Conservation (phyloP, 805 yeast species). For the Candida silvatica region DNA sequence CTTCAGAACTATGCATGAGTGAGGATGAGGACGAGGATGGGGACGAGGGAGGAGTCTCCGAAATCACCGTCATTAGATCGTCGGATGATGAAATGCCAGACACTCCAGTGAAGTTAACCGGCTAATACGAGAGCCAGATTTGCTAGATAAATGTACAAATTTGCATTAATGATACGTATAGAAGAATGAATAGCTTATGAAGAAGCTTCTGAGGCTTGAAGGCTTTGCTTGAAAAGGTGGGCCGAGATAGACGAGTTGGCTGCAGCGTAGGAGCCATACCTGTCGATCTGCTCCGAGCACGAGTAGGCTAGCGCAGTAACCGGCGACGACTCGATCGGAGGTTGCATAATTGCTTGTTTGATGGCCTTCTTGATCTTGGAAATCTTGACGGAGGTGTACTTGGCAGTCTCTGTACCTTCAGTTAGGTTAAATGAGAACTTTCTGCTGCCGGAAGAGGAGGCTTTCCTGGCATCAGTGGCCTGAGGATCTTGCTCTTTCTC, state of each 20-base stretch:
- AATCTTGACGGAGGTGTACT: conserved; percentile 8
- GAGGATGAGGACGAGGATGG: too few relatives aligned
- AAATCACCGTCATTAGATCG: too few relatives aligned
- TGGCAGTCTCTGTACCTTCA: conserved; percentile 9
- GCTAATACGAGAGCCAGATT: too few relatives aligned
- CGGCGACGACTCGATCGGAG: conserved; percentile 9
- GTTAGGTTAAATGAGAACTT: conserved; percentile 5
- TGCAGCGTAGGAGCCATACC: conserved; percentile 2
- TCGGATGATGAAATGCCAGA: too few relatives aligned
- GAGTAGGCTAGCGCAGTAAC: conserved; percentile 2
- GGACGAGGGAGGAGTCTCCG: too few relatives aligned
- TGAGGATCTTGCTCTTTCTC: not conserved
- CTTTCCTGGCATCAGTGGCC: too few relatives aligned
- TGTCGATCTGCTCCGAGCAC: conserved; percentile 1
- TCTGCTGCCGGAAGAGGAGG: conserved; percentile 2
- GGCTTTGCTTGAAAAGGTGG: conserved; percentile 1
- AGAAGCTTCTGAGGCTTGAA: not conserved
- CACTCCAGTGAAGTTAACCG: too few relatives aligned
- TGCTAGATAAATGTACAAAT: too few relatives aligned
- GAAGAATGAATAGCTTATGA: not conserved
- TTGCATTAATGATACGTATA: too few relatives aligned
- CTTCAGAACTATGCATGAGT: too few relatives aligned
- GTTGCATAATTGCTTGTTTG: conserved; percentile 5
- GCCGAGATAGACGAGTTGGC: conserved; percentile 11
- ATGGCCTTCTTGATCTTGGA: conserved; percentile 8